These are phyloP conservation scores for Aureobasidium vineae DNA, from an alignment of 2,329 filamentous ascomycete species.

Conservation along the genomic window DNA sequence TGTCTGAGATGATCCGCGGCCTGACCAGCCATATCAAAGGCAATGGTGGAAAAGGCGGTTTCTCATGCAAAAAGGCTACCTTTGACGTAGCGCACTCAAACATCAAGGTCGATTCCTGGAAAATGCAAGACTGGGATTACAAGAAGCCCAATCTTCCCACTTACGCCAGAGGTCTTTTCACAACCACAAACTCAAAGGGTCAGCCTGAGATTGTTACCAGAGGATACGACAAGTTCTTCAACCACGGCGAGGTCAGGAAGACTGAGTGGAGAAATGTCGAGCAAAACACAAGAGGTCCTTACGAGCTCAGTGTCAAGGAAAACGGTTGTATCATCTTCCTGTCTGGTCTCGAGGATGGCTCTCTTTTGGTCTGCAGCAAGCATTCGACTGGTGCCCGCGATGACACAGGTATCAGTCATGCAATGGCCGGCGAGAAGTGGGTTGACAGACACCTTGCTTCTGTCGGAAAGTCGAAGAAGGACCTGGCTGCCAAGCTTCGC, in stretches of 20 bases:
- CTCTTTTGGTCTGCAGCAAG: constrained; percentile 95
- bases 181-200: constrained; percentile 64
- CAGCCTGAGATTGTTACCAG: constrained; percentile 76
- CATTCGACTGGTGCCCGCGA: constrained; percentile 84
- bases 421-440: constrained; percentile 76
- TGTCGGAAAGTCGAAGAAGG: constrained; percentile 73
- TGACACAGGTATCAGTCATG: constrained; percentile 74
- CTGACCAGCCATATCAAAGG: constrained; percentile 61
- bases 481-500: constrained; percentile 74
- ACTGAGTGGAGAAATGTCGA: constrained; percentile 83
- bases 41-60: constrained; percentile 55
- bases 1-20: constrained; percentile 62
- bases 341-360: constrained; percentile 82
- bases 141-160: constrained; percentile 82
- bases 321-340: constrained; percentile 99
- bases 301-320: constrained; percentile 95
- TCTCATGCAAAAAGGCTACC: constrained; percentile 76
- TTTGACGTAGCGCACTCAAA: constrained; percentile 67
- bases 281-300: constrained; percentile 74
- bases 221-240: constrained; percentile 99
- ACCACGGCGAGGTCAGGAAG: constrained; percentile 74
- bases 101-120: constrained; percentile 83
- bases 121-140: constrained; percentile 93
- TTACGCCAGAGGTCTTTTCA: constrained; percentile 92
- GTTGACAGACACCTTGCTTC: constrained; percentile 74